phyloP scores from a whole-genome alignment of 2,329 filamentous ascomycete species.

The Seiridium cupressi region DNA sequence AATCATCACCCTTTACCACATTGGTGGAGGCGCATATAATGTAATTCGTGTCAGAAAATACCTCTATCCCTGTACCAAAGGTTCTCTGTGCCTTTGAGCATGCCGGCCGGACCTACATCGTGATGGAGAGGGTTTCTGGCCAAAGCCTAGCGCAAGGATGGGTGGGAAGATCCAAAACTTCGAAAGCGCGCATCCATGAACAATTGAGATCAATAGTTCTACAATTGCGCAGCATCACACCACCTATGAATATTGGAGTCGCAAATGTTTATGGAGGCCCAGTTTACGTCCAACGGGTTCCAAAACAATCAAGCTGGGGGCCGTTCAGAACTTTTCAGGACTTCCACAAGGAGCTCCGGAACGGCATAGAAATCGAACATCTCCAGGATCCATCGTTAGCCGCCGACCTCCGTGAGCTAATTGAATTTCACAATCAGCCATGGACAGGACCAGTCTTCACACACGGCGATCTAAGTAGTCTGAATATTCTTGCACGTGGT shows the following conservation, averaged over 20 bases:
- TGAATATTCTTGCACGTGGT: slow-evolving; percentile 24
- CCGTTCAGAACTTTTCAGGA: slow-evolving; percentile 29
- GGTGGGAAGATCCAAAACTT: slow-evolving; percentile 6
- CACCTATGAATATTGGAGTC: slow-evolving; percentile 14
- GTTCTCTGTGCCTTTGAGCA: slow-evolving; percentile 40
- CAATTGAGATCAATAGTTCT: slow-evolving; percentile 20
- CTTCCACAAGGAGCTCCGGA: slow-evolving; percentile 30
- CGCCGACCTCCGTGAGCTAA: slow-evolving; percentile 12
- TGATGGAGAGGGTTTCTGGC: slow-evolving; percentile 38
- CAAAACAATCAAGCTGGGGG: slow-evolving; percentile 20
- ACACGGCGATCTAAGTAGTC: slow-evolving; percentile 25
- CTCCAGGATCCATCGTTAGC: background rate
- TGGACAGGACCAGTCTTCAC: slow-evolving; percentile 11
- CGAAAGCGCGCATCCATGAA: slow-evolving; percentile 12
- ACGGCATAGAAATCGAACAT: slow-evolving; percentile 1
- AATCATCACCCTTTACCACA: background rate
- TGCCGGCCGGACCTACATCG: slow-evolving; percentile 38
- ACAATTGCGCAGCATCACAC: slow-evolving; percentile 20
- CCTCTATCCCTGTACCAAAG: slow-evolving; percentile 41
- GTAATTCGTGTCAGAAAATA: slow-evolving; percentile 36
- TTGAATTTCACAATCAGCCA: slow-evolving; percentile 16
- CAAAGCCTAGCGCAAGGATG: slow-evolving; percentile 12
- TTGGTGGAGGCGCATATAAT: slow-evolving; percentile 38
- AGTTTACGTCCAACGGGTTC: slow-evolving; percentile 24
- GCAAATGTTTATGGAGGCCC: slow-evolving; percentile 25